phyloP scores from a whole-genome alignment of 768 basidiomycete species.

The Mycena belliarum region DNA sequence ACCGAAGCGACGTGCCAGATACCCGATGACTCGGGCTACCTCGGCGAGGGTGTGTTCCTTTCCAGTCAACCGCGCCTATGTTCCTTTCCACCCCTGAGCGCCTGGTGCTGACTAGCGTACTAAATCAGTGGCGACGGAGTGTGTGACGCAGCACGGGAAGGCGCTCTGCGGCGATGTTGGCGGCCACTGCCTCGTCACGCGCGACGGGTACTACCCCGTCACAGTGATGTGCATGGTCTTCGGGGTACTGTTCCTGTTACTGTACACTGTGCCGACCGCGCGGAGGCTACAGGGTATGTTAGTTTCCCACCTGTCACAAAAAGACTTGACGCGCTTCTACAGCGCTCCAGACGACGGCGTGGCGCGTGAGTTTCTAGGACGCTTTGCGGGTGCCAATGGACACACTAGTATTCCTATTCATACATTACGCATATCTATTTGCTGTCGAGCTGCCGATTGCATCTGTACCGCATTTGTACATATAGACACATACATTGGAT shows the following conservation, averaged over 20 bases:
- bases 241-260: constrained; percentile 70
- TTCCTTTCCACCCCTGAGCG: no score
- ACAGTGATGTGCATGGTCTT: constrained; percentile 73
- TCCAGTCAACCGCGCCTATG: no score
- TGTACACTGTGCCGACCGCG: constrained; percentile 83
- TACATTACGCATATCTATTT: constrained; percentile 15
- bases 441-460: neutral
- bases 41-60: constrained; percentile 50
- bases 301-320: neutral
- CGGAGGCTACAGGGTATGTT: constrained; percentile 79
- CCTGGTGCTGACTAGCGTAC: no score
- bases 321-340: constrained; percentile 3
- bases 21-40: constrained; percentile 51
- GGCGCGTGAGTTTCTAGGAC: constrained; percentile 59
- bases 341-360: constrained; percentile 69
- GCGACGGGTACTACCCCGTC: constrained; percentile 91
- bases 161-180: constrained; percentile 69
- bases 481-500: neutral
- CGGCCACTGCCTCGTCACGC: constrained; percentile 79
- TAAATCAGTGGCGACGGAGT: constrained; percentile 67
- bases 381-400: no score
- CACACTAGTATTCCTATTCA: no score
- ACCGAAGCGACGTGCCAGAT: constrained; percentile 84
- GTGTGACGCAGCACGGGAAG: constrained; percentile 90
- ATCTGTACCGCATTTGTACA: constrained; percentile 4